Evolutionary conservation across 2,329 filamentous ascomycete genomes (phyloP).

Genomic region (Phoma herbarum): DNA sequence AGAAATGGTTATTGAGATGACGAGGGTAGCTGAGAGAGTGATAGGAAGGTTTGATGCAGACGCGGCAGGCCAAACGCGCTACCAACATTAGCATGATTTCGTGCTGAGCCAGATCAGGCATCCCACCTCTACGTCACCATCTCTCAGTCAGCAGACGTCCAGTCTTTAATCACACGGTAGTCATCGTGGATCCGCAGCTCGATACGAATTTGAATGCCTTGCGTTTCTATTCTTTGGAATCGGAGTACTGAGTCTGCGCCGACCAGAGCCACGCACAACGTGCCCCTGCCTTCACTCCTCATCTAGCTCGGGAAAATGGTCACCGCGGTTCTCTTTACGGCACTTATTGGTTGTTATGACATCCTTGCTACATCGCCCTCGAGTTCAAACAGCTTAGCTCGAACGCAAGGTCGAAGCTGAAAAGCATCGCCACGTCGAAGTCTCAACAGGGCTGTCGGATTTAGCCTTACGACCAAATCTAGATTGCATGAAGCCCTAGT

Average conservation of each 20-base stretch:
- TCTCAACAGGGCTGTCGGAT: slow-evolving; percentile 18
- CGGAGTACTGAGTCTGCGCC: no score
- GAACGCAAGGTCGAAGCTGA: slow-evolving; percentile 21
- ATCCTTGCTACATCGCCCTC: slow-evolving; percentile 19
- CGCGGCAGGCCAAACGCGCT: neutral
- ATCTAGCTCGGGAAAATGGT: neutral
- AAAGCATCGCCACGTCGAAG: slow-evolving; percentile 9
- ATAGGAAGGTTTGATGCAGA: neutral
- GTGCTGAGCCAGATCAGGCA: neutral
- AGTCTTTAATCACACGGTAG: neutral
- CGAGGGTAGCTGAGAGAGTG: neutral
- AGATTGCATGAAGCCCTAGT: slow-evolving; percentile 26
- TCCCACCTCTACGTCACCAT: neutral
- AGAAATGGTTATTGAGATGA: no score
- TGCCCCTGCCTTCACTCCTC: neutral
- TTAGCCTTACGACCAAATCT: slow-evolving; percentile 14
- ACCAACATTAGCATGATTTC: neutral
- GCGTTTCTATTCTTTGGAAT: neutral
- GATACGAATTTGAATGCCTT: neutral
- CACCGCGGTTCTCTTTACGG: neutral
- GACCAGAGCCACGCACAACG: neutral
- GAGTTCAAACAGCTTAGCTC: slow-evolving; percentile 19
- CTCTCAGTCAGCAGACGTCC: neutral
- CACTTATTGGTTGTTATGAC: neutral
- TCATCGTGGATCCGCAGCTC: neutral